A percentile compares a stretch with the other conserved stretches of the same genome.
Evolutionary conservation across 805 yeast genomes (phyloP).

Genomic region (Metschnikowia dekortorum): DNA sequence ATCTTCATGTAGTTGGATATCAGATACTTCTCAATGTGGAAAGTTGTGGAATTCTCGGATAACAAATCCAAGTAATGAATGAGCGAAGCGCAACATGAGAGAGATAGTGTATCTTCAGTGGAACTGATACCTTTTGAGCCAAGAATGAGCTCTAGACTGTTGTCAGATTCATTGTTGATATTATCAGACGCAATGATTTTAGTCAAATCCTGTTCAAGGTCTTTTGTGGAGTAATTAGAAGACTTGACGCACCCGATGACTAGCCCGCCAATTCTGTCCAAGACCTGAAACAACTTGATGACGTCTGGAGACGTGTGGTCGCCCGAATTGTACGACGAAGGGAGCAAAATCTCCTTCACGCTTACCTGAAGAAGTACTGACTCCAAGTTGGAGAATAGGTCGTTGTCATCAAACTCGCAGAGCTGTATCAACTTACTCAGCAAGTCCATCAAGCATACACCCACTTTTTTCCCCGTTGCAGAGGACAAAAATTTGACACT

Average conservation of each 20-base stretch:
- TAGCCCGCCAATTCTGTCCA: constrained; percentile 70
- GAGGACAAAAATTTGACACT: constrained; percentile 32
- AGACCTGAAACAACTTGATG: constrained; percentile 61
- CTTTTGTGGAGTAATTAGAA: constrained; percentile 56
- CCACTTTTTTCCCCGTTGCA: constrained; percentile 50
- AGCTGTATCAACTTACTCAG: constrained; percentile 63
- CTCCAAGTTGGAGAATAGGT: constrained; percentile 80
- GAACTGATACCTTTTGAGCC: constrained; percentile 50
- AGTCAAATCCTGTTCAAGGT: constrained; percentile 73
- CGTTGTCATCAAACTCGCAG: constrained; percentile 82
- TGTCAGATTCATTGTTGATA: constrained; percentile 25
- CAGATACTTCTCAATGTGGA: constrained; percentile 60
- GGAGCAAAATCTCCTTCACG: constrained; percentile 76
- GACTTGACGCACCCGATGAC: constrained; percentile 59
- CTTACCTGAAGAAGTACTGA: constrained; percentile 84
- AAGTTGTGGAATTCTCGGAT: constrained; percentile 54
- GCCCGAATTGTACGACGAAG: constrained; percentile 36
- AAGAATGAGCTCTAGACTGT: constrained; percentile 39
- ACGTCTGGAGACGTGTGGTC: constrained; percentile 46
- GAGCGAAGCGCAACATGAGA: constrained; percentile 64
- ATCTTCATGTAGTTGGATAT: constrained; percentile 81
- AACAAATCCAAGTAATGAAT: constrained; percentile 64
- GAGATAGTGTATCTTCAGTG: constrained; percentile 46
- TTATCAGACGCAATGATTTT: constrained; percentile 49
- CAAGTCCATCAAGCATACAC: constrained; percentile 77